These are phyloP conservation scores for Lumnitzera littorea DNA, from an alignment of 345 rosid genomes.

Conservation along the genomic window DNA sequence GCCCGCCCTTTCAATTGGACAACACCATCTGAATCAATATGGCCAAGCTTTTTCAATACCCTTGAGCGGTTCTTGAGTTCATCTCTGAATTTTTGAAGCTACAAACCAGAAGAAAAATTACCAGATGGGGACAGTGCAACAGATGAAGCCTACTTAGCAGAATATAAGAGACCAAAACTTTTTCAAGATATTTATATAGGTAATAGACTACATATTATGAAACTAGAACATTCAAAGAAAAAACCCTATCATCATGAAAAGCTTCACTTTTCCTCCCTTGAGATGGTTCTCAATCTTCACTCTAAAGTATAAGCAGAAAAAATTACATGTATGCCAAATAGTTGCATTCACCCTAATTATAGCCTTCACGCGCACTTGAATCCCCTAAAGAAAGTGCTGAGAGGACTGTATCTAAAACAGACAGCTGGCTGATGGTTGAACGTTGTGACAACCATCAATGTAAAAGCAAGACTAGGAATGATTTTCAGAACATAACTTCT, in stretches of 20 bases:
- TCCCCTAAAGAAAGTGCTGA: no score
- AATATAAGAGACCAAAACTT: neutral
- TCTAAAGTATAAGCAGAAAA: no score
- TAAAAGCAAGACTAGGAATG: neutral
- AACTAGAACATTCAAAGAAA: no score
- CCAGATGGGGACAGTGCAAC: neutral
- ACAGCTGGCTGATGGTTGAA: neutral
- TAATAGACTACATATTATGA: no score
- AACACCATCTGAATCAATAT: slow-evolving; percentile 77
- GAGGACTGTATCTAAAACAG: neutral
- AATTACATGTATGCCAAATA: neutral
- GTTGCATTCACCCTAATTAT: neutral
- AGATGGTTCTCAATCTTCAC: no score
- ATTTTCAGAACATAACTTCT: no score
- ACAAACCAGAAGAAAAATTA: slow-evolving; percentile 16
- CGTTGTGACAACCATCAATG: neutral
- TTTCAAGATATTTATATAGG: no score
- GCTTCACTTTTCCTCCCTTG: no score
- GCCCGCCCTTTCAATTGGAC: slow-evolving; percentile 95
- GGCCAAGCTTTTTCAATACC: slow-evolving; percentile 93
- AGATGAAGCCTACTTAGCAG: slow-evolving; percentile 1
- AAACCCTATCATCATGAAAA: no score
- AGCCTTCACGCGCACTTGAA: neutral
- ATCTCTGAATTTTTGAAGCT: slow-evolving; percentile 94
- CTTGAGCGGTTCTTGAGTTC: slow-evolving; percentile 90